Evolutionary conservation across 257 asterid genomes (phyloP).

Genomic region (Thymus quinquecostatus): DNA sequence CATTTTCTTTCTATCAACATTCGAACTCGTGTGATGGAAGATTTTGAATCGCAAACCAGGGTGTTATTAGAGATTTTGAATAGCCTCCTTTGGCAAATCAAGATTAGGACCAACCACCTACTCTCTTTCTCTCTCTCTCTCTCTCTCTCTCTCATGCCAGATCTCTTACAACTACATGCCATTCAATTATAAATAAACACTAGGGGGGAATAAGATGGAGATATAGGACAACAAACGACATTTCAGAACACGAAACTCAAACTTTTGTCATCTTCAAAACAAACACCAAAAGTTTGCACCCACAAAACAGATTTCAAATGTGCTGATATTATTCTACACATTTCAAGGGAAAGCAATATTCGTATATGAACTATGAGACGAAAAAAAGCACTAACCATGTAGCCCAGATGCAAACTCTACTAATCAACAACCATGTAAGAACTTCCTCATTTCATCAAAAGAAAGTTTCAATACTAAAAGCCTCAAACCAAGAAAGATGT

Average conservation of each 20-base stretch:
- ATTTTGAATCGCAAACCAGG: not conserved
- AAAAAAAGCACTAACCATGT: not conserved
- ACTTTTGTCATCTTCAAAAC: conserved; percentile 22
- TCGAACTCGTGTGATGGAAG: not conserved
- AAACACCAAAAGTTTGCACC: not conserved
- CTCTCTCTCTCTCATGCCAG: conserved; percentile 11
- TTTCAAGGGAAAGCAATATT: not conserved
- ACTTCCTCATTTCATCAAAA: not conserved
- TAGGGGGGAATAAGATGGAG: not conserved
- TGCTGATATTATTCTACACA: conserved; percentile 7
- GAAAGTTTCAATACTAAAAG: conserved; percentile 8
- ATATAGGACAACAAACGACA: conserved; percentile 5
- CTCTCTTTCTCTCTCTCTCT: conserved; percentile 9
- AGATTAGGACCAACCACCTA: not conserved
- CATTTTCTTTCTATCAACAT: not conserved
- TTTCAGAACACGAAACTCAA: conserved; percentile 9
- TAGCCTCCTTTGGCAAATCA: not conserved
- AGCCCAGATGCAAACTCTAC: not conserved
- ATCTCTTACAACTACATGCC: conserved; percentile 12
- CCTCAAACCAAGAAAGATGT: not conserved
- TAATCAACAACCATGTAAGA: not conserved
- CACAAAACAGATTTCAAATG: not conserved
- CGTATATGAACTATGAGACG: not conserved
- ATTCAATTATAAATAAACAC: not conserved
- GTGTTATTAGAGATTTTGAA: not conserved